Conservation (phyloP, 2,329 filamentous ascomycete species). For the Fusarium tjaetaba region DNA sequence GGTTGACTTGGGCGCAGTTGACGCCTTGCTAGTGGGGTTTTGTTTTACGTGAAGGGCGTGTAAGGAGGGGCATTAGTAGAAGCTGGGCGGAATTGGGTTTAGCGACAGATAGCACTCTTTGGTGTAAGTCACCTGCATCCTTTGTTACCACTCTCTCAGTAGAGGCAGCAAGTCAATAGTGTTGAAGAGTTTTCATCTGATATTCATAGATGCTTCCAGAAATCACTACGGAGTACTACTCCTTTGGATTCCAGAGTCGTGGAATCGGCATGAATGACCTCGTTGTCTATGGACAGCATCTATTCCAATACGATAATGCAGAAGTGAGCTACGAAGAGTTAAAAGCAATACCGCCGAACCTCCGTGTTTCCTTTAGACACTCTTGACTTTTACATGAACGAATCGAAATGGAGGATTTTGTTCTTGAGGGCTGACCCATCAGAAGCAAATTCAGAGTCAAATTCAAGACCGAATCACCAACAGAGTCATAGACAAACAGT, state of each 20-base stretch:
- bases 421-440: background rate
- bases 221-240: too few species aligned
- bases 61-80: slow-evolving; percentile 20
- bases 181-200: background rate
- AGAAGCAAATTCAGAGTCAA: background rate
- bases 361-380: background rate
- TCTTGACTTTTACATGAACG: background rate
- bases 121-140: background rate
- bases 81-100: background rate
- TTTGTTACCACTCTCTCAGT: background rate
- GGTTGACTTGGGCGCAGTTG: background rate
- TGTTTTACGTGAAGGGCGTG: slow-evolving; percentile 30
- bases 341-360: background rate
- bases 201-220: background rate
- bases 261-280: background rate
- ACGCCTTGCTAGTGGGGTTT: slow-evolving; percentile 19
- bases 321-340: background rate
- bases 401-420: background rate
- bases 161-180: background rate
- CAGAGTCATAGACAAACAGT: background rate
- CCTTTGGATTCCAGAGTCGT: background rate
- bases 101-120: background rate
- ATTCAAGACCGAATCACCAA: background rate
- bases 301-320: background rate
- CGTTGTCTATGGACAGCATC: background rate